phyloP scores from a whole-genome alignment of 1,284 basidiomycete species.

The Moesziomyces globuligerus region DNA sequence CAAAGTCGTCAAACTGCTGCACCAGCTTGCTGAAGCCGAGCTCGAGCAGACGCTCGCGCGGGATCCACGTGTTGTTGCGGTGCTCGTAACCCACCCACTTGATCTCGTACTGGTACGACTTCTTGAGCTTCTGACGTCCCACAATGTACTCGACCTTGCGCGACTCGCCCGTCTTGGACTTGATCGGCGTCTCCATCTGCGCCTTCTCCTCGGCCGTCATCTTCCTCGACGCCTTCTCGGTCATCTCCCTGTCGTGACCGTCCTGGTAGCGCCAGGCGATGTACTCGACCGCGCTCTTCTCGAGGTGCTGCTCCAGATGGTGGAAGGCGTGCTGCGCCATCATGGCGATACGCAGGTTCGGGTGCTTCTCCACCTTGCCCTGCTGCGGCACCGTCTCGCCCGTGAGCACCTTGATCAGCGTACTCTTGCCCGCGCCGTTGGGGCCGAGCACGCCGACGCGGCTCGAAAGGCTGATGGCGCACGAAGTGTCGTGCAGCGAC shows the following conservation, averaged over 20 bases:
- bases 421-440: conserved; percentile 72
- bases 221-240: conserved; percentile 88
- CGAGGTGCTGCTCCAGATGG: conserved; percentile 66
- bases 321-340: conserved; percentile 84
- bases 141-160: conserved; percentile 89
- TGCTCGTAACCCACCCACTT: conserved; percentile 97
- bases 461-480: conserved; percentile 83
- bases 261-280: conserved; percentile 98
- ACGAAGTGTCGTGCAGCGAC: conserved; percentile 87
- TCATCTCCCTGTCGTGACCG: conserved; percentile 93
- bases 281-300: conserved; percentile 66
- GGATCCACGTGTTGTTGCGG: conserved; percentile 91
- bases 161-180: conserved; percentile 89
- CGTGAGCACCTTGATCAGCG: conserved; percentile 95
- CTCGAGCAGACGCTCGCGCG: conserved; percentile 85
- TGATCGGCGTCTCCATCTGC: conserved; percentile 85
- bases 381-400: conserved; percentile 93
- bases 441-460: conserved; percentile 69
- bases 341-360: conserved; percentile 92
- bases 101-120: conserved; percentile 89
- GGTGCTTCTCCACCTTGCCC: conserved; percentile 95
- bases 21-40: conserved; percentile 93
- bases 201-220: conserved; percentile 87
- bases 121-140: conserved; percentile 97
- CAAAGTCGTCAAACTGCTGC: conserved; percentile 95